A percentile compares a stretch with the other conserved stretches of the same genome.
Evolutionary conservation across 2,329 filamentous ascomycete genomes (phyloP).

Genomic region (Camillea tinctor): DNA sequence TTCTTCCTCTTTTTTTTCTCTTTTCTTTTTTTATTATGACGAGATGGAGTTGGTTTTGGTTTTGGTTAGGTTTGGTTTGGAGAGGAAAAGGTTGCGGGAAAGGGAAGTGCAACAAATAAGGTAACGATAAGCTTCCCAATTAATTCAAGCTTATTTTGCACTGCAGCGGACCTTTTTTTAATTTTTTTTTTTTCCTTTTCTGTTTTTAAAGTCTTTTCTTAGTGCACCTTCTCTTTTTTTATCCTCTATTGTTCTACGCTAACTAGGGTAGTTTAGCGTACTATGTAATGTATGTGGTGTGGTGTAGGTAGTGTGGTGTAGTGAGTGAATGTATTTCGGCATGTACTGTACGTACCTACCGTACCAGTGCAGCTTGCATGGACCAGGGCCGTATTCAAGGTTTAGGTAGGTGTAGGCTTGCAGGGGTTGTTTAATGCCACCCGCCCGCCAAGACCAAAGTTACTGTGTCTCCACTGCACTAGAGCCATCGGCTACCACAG

Average conservation of each 20-base stretch:
- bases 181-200: slow-evolving; percentile 15
- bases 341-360: slow-evolving; percentile 3
- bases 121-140: slow-evolving; percentile 23
- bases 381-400: background rate
- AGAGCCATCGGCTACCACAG: background rate
- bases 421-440: background rate
- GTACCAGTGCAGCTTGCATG: background rate
- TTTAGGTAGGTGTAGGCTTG: background rate
- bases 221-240: slow-evolving; percentile 8
- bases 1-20: slow-evolving; percentile 3
- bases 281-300: too few relatives aligned
- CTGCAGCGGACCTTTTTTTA: slow-evolving; percentile 12
- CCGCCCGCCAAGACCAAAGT: background rate
- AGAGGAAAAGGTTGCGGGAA: slow-evolving; percentile 19
- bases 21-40: slow-evolving; percentile 11
- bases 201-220: background rate
- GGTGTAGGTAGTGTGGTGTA: too few relatives aligned
- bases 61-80: slow-evolving; percentile 12
- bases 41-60: slow-evolving; percentile 13
- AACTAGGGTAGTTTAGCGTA: background rate
- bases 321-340: background rate
- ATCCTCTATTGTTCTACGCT: background rate
- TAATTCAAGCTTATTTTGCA: slow-evolving; percentile 23
- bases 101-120: slow-evolving; percentile 17
- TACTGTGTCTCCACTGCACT: background rate